Evolutionary conservation across 768 basidiomycete genomes (phyloP).

Genomic region (Pleurotus platypus): DNA sequence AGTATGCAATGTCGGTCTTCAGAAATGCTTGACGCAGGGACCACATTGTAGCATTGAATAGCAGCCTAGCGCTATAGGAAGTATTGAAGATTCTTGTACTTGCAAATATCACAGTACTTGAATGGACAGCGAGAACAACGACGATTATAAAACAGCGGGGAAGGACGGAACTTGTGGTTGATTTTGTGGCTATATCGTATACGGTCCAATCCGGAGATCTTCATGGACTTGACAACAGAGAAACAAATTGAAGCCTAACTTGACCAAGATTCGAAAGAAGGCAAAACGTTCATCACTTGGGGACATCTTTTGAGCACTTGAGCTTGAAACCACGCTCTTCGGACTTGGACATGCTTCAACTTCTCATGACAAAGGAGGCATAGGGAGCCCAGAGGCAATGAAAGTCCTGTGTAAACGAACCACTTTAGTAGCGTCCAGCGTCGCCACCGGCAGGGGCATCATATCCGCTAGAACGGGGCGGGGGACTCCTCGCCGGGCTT

Average conservation of each 20-base stretch:
- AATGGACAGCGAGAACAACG: slow-evolving; percentile 35
- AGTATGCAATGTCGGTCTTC: too few species aligned
- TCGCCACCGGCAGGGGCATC: slow-evolving; percentile 23
- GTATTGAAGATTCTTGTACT: slow-evolving; percentile 34
- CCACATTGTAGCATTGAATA: slow-evolving; percentile 5
- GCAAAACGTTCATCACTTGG: slow-evolving; percentile 37
- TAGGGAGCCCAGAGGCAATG: slow-evolving; percentile 8
- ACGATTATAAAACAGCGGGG: slow-evolving; percentile 51
- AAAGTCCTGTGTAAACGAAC: slow-evolving; percentile 7
- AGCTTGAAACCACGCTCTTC: slow-evolving; percentile 35
- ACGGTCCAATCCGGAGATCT: slow-evolving; percentile 42
- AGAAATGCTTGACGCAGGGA: background rate
- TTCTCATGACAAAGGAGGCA: slow-evolving; percentile 8
- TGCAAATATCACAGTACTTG: slow-evolving; percentile 46
- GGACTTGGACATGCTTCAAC: slow-evolving; percentile 19
- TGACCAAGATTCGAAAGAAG: slow-evolving; percentile 37
- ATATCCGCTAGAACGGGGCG: slow-evolving; percentile 35
- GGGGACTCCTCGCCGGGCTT: slow-evolving; percentile 73
- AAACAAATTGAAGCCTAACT: slow-evolving; percentile 48
- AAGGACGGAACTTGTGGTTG: slow-evolving; percentile 51
- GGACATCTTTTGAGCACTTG: slow-evolving; percentile 32
- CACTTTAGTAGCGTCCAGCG: slow-evolving; percentile 33
- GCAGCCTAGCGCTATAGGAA: slow-evolving; percentile 10
- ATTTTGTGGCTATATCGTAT: slow-evolving; percentile 47
- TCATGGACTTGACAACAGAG: slow-evolving; percentile 37